Percentiles rank a stretch among this genome's conserved stretches.
Evolutionary conservation across 192 early-diverging fungal genomes (phyloP).

Genomic region (Cladochytrium replicatum): DNA sequence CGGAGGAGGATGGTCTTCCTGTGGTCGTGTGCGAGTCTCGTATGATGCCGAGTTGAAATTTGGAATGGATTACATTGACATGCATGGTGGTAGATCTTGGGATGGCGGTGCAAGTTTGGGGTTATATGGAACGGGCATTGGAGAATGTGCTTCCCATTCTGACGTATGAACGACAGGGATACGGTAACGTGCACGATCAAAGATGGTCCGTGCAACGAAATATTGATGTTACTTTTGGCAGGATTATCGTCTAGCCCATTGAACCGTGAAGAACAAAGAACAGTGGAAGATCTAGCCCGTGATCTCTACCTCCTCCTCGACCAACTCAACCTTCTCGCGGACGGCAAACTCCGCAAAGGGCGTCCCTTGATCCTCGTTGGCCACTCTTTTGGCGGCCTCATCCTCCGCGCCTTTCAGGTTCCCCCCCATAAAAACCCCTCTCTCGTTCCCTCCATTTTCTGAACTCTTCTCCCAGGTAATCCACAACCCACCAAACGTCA

Average conservation of each 20-base stretch:
- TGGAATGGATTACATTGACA: not conserved
- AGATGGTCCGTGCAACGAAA: not conserved
- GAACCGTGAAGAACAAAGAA: not conserved
- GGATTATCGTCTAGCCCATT: not conserved
- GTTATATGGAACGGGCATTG: not conserved
- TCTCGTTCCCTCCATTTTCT: too few species aligned
- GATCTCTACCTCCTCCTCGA: not conserved
- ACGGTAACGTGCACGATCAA: not conserved
- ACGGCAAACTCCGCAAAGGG: not conserved
- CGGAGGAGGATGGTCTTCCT: not conserved
- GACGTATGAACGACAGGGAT: not conserved
- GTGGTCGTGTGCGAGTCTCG: not conserved
- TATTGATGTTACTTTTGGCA: not conserved
- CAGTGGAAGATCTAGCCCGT: not conserved
- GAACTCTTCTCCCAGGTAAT: too few species aligned
- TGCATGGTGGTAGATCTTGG: not conserved
- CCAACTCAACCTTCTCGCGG: not conserved
- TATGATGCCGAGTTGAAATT: not conserved
- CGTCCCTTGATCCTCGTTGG: not conserved
- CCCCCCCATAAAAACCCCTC: too few species aligned
- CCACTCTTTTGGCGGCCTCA: not conserved
- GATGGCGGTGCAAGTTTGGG: not conserved
- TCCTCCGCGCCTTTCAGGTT: not conserved
- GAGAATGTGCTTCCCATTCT: not conserved
- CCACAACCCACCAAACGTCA: too few species aligned